phyloP scores from a whole-genome alignment of 1,284 basidiomycete species.

The Earliella scabrosa region DNA sequence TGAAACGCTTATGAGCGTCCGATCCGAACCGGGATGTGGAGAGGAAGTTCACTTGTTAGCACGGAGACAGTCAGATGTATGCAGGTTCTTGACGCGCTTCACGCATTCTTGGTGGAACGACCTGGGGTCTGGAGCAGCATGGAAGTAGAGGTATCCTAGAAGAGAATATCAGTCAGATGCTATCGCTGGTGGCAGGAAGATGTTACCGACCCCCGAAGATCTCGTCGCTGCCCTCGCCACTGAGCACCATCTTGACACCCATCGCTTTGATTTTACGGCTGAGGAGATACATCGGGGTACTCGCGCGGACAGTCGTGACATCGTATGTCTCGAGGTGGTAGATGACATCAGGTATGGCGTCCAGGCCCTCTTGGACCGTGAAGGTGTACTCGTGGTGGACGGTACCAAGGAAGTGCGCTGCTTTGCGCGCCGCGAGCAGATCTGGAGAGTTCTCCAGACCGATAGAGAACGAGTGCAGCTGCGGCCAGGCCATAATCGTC shows the following conservation, averaged over 20 bases:
- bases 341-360: constrained; percentile 97
- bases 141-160: constrained; percentile 98
- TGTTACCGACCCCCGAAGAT: constrained; percentile 83
- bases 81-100: constrained; percentile 95
- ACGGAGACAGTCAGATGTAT: constrained; percentile 96
- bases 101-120: constrained; percentile 98
- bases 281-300: constrained; percentile 97
- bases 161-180: neutral
- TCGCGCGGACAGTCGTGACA: constrained; percentile 97
- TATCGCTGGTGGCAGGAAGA: constrained; percentile 3
- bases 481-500: constrained; percentile 90
- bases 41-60: constrained; percentile 84
- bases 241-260: constrained; percentile 99
- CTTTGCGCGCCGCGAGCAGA: constrained; percentile 92
- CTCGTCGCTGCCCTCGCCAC: constrained; percentile 98
- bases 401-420: constrained; percentile 93
- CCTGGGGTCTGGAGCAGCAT: constrained; percentile 89
- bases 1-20: constrained; percentile 36
- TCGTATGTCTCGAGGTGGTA: constrained; percentile 99
- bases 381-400: constrained; percentile 99
- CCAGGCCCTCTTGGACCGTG: constrained; percentile 97
- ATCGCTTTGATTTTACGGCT: constrained; percentile 99
- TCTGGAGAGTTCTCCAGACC: constrained; percentile 97
- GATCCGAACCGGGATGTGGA: neutral
- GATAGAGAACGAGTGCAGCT: constrained; percentile 97